Percentiles rank a stretch among this genome's conserved stretches.
phyloP scores from a whole-genome alignment of 2,329 filamentous ascomycete species.

The Fusarium transvaalense region DNA sequence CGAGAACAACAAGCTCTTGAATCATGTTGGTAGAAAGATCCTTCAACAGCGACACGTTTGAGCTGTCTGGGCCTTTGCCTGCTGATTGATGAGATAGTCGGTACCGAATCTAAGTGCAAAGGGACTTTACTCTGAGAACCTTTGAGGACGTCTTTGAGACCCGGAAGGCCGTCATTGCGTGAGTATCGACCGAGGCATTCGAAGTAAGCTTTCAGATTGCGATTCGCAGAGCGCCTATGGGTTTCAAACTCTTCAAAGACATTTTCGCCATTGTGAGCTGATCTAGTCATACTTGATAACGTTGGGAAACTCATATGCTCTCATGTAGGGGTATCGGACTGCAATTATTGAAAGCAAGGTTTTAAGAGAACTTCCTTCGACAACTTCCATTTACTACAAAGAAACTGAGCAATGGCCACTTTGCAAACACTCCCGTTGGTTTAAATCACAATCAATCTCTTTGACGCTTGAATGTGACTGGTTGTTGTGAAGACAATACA shows the following conservation, averaged over 20 bases:
- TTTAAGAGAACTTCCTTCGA: background rate
- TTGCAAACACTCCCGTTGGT: background rate
- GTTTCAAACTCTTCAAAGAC: background rate
- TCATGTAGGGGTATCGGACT: too few relatives aligned
- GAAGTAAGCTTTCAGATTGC: background rate
- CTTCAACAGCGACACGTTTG: accelerated
- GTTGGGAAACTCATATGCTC: background rate
- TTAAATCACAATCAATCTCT: too few relatives aligned
- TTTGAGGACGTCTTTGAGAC: background rate
- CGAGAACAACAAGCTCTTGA: accelerated
- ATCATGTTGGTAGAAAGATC: background rate
- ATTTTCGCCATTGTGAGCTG: accelerated
- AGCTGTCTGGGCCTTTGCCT: background rate
- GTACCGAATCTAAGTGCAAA: background rate
- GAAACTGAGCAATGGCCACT: background rate
- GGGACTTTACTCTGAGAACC: background rate
- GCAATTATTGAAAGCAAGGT: too few relatives aligned
- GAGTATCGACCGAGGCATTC: accelerated
- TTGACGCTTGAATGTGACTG: background rate
- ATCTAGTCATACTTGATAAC: background rate
- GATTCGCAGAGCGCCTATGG: background rate
- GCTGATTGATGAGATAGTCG: background rate
- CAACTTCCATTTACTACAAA: background rate
- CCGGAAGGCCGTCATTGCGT: accelerated
- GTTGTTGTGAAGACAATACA: slow-evolving; percentile 12